These are phyloP conservation scores for Pichia sporocuriosa DNA, from an alignment of 805 yeast species.

Conservation along the genomic window DNA sequence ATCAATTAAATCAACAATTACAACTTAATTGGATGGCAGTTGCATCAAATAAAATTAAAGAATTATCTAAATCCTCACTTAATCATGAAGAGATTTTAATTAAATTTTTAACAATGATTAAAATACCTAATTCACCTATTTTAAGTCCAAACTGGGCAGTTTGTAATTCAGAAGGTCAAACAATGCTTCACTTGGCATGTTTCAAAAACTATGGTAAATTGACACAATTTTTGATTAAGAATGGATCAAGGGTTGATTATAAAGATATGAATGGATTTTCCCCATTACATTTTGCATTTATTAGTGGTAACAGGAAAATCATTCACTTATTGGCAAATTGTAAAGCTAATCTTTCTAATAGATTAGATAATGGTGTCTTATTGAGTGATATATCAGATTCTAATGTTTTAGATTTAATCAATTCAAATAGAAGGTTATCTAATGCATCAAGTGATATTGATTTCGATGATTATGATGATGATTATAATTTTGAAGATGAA, in stretches of 20 bases:
- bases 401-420: conserved; percentile 31
- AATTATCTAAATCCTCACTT: conserved; percentile 36
- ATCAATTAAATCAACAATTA: conserved; percentile 15
- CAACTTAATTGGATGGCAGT: conserved; percentile 40
- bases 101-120: conserved; percentile 50
- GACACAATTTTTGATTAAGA: conserved; percentile 54
- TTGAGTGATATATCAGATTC: conserved; percentile 37
- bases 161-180: conserved; percentile 78
- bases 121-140: conserved; percentile 56
- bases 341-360: conserved; percentile 51
- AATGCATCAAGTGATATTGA: conserved; percentile 7
- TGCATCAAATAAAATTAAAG: conserved; percentile 45
- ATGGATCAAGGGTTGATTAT: conserved; percentile 58
- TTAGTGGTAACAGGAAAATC: conserved; percentile 64
- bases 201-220: conserved; percentile 63
- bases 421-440: conserved; percentile 12
- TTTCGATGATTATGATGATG: conserved; percentile 6
- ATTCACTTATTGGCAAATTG: conserved; percentile 56
- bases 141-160: conserved; percentile 68
- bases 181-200: conserved; percentile 80
- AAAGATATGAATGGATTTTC: conserved; percentile 78
- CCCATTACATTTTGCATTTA: conserved; percentile 81
- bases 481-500: background rate
- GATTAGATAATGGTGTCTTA: conserved; percentile 44
- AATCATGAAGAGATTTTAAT: conserved; percentile 45